Evolutionary conservation across 139 green algal species (phyloP).

Genomic region (Coccomyxa sp.): DNA sequence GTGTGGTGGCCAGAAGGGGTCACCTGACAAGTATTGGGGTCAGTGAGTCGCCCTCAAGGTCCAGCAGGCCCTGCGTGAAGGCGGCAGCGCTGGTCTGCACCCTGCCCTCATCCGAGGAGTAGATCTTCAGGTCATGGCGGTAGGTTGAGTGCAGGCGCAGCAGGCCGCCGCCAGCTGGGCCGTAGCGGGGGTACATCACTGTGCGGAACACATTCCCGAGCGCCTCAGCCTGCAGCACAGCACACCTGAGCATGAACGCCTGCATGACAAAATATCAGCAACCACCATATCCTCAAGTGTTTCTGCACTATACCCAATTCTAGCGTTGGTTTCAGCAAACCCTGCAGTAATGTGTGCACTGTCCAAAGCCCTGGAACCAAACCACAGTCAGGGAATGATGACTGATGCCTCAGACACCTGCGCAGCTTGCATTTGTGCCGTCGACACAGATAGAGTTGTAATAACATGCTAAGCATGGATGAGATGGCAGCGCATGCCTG

Average conservation of each 20-base stretch:
- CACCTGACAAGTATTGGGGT: slow-evolving; percentile 84
- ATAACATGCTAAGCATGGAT: too few relatives aligned
- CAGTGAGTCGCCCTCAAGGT: slow-evolving; percentile 86
- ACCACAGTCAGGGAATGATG: too few relatives aligned
- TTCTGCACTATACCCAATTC: not conserved
- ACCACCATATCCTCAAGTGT: not conserved
- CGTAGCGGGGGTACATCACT: slow-evolving; percentile 89
- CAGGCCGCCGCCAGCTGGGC: slow-evolving; percentile 71
- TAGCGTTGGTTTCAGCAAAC: not conserved
- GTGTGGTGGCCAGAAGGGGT: too few relatives aligned
- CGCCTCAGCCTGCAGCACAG: slow-evolving; percentile 75
- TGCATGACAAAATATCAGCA: not conserved
- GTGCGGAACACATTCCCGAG: slow-evolving; percentile 89
- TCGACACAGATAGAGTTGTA: too few relatives aligned
- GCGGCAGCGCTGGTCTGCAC: slow-evolving; percentile 87
- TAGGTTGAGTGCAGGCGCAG: slow-evolving; percentile 97
- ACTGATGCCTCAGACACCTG: too few relatives aligned
- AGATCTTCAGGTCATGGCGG: slow-evolving; percentile 99
- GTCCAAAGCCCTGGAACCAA: too few relatives aligned
- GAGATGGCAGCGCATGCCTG: too few relatives aligned
- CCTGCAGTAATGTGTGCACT: too few relatives aligned
- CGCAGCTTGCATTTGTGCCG: too few relatives aligned
- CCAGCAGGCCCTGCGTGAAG: slow-evolving; percentile 91
- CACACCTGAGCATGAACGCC: too few relatives aligned
- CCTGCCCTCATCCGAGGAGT: slow-evolving; percentile 88